Evolutionary conservation across 345 rosid genomes (phyloP).

Genomic region (Gossypium mustelinum): DNA sequence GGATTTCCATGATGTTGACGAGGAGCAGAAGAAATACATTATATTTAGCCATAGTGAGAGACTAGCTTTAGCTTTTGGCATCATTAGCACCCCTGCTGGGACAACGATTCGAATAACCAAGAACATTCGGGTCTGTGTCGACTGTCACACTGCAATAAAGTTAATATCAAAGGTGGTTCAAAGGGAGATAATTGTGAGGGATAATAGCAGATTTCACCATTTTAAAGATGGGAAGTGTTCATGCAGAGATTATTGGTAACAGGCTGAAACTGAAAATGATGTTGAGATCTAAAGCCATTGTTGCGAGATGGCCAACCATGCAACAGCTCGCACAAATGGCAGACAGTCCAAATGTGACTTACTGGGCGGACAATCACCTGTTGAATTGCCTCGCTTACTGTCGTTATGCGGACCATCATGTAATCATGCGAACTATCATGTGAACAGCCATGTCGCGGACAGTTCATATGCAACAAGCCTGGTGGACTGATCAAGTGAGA

Average conservation of each 20-base stretch:
- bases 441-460: no score
- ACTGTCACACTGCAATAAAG: slow-evolving; percentile 67
- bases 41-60: slow-evolving; percentile 64
- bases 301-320: background rate
- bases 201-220: slow-evolving; percentile 76
- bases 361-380: no score
- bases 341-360: no score
- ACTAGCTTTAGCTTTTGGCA: slow-evolving; percentile 68
- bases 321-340: no score
- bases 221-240: slow-evolving; percentile 64
- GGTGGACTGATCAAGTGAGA: no score
- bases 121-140: slow-evolving; percentile 58
- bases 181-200: slow-evolving; percentile 70
- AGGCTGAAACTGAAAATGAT: slow-evolving; percentile 6
- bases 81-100: slow-evolving; percentile 57
- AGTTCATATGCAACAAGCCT: no score
- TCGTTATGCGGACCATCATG: no score
- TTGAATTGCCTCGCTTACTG: no score
- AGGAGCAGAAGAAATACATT: slow-evolving; percentile 60
- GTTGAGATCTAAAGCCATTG: background rate
- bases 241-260: slow-evolving; percentile 77
- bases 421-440: no score
- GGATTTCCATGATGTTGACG: slow-evolving; percentile 67
- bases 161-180: slow-evolving; percentile 53
- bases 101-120: slow-evolving; percentile 67